Base-by-base conservation (phyloP, 1,139 yeast species). In the Scheffersomyces quercinus region DNA sequence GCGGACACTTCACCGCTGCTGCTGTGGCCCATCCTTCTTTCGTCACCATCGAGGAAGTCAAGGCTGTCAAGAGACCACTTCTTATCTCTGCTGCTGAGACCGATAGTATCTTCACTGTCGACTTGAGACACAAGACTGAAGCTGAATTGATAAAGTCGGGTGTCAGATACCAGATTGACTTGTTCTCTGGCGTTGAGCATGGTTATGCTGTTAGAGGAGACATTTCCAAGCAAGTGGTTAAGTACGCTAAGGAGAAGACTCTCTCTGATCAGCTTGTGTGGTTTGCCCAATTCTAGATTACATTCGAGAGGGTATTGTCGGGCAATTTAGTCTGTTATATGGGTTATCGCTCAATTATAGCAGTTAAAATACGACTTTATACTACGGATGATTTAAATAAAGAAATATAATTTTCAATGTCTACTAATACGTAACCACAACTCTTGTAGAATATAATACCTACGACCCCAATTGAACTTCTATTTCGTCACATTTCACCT, bases 11-110 rank as follows among this genome's bases (percentile, higher is more conserved):
- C 28, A 77, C 82, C 47, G 85, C 75, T 29, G 89, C 79, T 53
- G 95, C 91, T 8, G 62, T 79, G 46, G 93, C 91, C 11, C 97
- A 90, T 63, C 97, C 97, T 10, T 83, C 95, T 1, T 74, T 83
- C 47, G 83, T 87, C 29, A 46, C 75, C 8, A 73, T 77, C 28
- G 89, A 82, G 28, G 95, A 86, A 54, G 74, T 88, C 40, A 77
- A 71, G 39, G 79, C 72, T 3, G 63, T 88, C 2, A 43, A 50
- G 31, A 79, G 75, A 50, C 96, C 96, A 26, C 38, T 89, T 28
- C 50, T 82, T 48, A 82, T 89, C 49, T 73, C 86, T 31, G 88
- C 88, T 46, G 93, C 95, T 37, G 88, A 86, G 65, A 64, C 55
- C 10, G 97, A 90, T 60, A 43, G 56, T 0, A 67, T 78, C 38